Evolutionary conservation across 2,329 filamentous ascomycete species (phyloP), one percentile per base, ranked within the genome.

Genomic region (Aureobasidium sp.): DNA sequence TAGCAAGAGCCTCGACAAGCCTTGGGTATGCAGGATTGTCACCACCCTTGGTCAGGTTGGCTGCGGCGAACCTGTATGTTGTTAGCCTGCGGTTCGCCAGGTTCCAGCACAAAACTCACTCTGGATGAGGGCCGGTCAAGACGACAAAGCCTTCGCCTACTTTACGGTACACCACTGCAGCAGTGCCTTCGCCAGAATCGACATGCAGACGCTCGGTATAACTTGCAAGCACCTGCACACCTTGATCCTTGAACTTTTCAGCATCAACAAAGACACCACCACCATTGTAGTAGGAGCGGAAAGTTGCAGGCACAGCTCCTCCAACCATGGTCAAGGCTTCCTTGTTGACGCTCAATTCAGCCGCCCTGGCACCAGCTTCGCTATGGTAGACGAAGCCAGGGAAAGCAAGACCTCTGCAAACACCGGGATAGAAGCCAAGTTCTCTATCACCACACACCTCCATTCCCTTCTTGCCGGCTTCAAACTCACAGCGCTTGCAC

Each of bases 191-290:
- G 0, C 90, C 90, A 0, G 87, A 81, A 58, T 95, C 86, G 3
- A 96, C 88, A 66, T 87, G 84, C 13, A 95, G 73, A 15, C 86
- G 78, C 37, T 90, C 87, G 0, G 80, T 80, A 70, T 94, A 99
- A 61, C 81, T 88, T 1, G 93, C 94, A 25, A 99, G 77, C 7
- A 96, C 81, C 72, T 96, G 84, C 0, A 96, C 84, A 1, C 87
- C 88, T 64, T 80, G 75, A 31, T 81, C 79, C 60, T 78, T 75
- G 60, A 84, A 78, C 46, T 80, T 82, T 3, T 81, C 79, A 1
- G 88, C 87, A 74, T 94, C 87, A 1, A 96, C 89, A 75, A 97
- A 99, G 1, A 95, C 85, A 3, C 94, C 92, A 0, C 94, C 94
- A 0, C 94, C 94, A 67, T 99, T 99, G 73, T 93, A 96, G 70